Conservation (phyloP, 2,329 filamentous ascomycete species). For the Blastomyces parvus region DNA sequence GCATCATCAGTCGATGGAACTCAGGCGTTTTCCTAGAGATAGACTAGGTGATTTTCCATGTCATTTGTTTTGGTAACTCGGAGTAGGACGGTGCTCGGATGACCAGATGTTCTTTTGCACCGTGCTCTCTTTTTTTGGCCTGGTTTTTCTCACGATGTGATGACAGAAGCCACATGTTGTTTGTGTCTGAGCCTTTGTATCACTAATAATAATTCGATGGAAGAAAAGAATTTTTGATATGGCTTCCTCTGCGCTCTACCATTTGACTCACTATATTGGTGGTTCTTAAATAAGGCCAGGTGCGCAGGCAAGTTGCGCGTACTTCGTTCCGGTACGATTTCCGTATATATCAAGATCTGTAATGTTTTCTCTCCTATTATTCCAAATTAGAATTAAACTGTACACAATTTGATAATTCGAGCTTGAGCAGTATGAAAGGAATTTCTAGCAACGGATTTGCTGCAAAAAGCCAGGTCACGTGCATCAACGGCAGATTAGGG, state of each 20-base stretch:
- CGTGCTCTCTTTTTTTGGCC: neutral
- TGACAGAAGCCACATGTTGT: neutral
- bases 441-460: too few species aligned
- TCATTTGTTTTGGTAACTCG: neutral
- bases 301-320: neutral
- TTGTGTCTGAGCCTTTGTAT: neutral
- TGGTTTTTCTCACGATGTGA: neutral
- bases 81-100: too few species aligned
- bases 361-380: neutral
- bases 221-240: neutral
- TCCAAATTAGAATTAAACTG: neutral
- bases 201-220: neutral
- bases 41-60: neutral
- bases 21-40: neutral
- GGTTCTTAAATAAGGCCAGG: too few species aligned
- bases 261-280: neutral
- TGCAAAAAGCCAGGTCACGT: neutral
- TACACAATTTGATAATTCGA: neutral
- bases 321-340: neutral
- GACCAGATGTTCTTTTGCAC: neutral
- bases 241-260: neutral
- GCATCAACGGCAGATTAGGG: constrained; percentile 9
- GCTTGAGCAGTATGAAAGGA: too few species aligned
- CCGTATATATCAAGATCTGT: neutral
- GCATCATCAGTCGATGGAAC: neutral